Conservation (phyloP, 371 early-diverging fungal genomes). For the Mucor circinelloides region DNA sequence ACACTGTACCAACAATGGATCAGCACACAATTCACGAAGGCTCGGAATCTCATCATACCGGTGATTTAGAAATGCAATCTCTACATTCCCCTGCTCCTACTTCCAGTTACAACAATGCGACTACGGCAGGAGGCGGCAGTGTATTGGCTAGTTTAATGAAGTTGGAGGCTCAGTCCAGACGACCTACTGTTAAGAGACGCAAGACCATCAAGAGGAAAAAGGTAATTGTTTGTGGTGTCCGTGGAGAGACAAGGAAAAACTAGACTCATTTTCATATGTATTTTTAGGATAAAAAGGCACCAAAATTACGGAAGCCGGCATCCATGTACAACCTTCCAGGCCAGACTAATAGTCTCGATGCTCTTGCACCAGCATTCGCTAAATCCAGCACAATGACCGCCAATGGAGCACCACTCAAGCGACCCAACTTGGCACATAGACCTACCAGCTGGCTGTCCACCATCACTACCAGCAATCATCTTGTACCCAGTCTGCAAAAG, state of each 20-base stretch:
- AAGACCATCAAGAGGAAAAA: conserved; percentile 14
- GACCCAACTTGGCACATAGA: conserved; percentile 41
- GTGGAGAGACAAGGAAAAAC: background rate
- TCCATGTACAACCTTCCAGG: conserved; percentile 29
- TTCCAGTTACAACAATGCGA: background rate
- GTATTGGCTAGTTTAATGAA: conserved; percentile 47
- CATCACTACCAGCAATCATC: conserved; percentile 39
- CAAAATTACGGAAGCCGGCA: conserved; percentile 29
- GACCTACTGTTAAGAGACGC: background rate
- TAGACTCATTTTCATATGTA: background rate
- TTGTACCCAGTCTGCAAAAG: conserved; percentile 49
- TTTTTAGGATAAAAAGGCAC: conserved; percentile 14
- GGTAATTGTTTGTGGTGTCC: background rate
- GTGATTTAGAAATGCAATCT: background rate
- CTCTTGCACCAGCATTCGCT: conserved; percentile 15
- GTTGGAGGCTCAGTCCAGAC: conserved; percentile 34
- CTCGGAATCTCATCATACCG: conserved; percentile 4
- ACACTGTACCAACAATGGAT: background rate
- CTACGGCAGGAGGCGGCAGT: conserved; percentile 27
- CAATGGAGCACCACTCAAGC: conserved; percentile 10
- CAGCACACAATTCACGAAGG: conserved; percentile 10
- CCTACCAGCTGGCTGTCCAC: conserved; percentile 48
- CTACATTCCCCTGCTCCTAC: background rate
- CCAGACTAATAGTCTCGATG: conserved; percentile 12
- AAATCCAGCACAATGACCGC: background rate